Evolutionary conservation across 768 basidiomycete genomes (phyloP), one percentile per base, ranked within the genome.

Genomic region (Lanmaoa pseudosensibilis): DNA sequence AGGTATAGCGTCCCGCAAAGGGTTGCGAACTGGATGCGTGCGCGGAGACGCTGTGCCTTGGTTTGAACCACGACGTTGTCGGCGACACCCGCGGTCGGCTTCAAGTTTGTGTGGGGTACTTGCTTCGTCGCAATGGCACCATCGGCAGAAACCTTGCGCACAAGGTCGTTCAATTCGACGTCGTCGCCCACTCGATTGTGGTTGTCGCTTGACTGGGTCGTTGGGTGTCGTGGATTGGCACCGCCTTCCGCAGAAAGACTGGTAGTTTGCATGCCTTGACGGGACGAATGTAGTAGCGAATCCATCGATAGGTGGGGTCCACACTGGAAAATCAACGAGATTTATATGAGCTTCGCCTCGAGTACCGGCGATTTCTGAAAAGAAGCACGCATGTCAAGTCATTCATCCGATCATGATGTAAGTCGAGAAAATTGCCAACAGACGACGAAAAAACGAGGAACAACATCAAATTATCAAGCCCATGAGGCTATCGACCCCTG

Each of bases 1-100:
- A 77, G 55, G 47, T 72, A 77, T 16, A 75, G 11, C 41, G 67
- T 64, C 63, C 65, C 75, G 57, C 73, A 77, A 2, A 77, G 64
- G 1, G 72, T 61, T 9, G 49, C 57, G 40, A 75, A 70, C 39
- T 77, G 76, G n/a, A 74, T 56, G 3, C 52, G 61, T 15, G 55
- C 63, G 5, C 55, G 69, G 19, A 61, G 48, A 10, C 52, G 52
- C 47, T 71, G 73, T 16, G 54, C 50, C 43, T 49, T 68, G 23
- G 61, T 64, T 19, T 58, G 65, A 15, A 40, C 38, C 7, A 52
- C 45, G n/a, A 34, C 19, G 4, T 39, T 13, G 5, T 41, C 25
- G 25, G 46, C 3, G 19, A 9, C 18, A n/a, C 5, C 40, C 9
- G 27, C 7, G n/a, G 5, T 25, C 5, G 33, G 9, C 15, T 21